Percentiles rank a stretch among this genome's conserved stretches.
Conservation (phyloP, 129 eudicot species). For the Artemisia argyi region DNA sequence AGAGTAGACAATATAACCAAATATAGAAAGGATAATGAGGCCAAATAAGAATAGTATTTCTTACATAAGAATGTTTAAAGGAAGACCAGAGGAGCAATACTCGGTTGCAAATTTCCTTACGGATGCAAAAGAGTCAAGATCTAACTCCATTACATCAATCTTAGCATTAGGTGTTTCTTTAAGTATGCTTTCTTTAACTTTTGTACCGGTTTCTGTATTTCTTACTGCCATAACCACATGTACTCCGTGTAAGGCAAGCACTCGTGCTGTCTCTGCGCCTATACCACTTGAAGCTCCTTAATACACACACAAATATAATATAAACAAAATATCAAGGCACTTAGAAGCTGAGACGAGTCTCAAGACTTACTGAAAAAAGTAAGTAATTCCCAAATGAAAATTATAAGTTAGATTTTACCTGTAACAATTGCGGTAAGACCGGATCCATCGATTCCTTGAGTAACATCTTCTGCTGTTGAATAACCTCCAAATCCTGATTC, state of each 20-base stretch:
- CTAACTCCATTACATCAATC: conserved; percentile 75
- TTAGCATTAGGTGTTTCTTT: conserved; percentile 58
- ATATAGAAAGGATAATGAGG: background rate
- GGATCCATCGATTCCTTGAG: conserved; percentile 61
- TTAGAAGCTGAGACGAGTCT: background rate
- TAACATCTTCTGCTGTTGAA: conserved; percentile 75
- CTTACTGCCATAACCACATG: conserved; percentile 89
- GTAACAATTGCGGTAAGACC: conserved; percentile 78
- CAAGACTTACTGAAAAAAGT: background rate
- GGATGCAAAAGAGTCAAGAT: conserved; percentile 64
- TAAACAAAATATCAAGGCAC: too few species aligned
- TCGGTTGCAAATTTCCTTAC: conserved; percentile 67
- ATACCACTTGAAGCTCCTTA: conserved; percentile 88
- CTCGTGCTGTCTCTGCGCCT: conserved; percentile 66
- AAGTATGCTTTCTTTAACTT: conserved; percentile 50
- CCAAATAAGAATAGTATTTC: background rate
- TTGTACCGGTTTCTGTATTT: conserved; percentile 51
- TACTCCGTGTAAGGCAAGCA: conserved; percentile 62
- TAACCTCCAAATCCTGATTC: conserved; percentile 60
- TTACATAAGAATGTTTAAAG: conserved; percentile 70
- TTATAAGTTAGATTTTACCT: conserved; percentile 24
- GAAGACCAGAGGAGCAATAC: conserved; percentile 50
- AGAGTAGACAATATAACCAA: background rate
- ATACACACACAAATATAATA: background rate
- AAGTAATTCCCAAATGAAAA: background rate